phyloP scores from a whole-genome alignment of 257 asterid species.

The Lavandula angustifolia region DNA sequence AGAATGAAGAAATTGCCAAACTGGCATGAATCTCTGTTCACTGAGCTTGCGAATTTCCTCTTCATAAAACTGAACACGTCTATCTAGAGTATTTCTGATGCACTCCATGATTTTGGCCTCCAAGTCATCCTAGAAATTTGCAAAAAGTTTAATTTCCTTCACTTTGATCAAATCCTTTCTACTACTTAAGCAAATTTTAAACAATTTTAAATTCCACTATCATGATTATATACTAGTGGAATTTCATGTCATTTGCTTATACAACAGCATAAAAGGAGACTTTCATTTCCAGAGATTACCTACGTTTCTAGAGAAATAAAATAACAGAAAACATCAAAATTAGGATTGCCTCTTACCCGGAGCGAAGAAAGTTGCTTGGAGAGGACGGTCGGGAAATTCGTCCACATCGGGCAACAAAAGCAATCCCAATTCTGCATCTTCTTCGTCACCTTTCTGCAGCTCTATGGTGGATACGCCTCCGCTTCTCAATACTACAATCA shows the following conservation, averaged over 20 bases:
- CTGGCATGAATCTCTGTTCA: constrained; percentile 91
- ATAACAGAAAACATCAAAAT: too few species aligned
- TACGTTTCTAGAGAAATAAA: too few species aligned
- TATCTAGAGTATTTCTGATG: constrained; percentile 88
- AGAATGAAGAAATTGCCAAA: constrained; percentile 95
- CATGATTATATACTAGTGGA: neutral
- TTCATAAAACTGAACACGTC: constrained; percentile 91
- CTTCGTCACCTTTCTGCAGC: too few species aligned
- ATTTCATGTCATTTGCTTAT: neutral
- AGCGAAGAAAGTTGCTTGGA: too few species aligned
- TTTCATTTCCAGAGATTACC: too few species aligned
- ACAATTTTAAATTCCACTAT: constrained; percentile 17
- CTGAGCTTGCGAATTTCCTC: constrained; percentile 98
- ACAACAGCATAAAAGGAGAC: constrained; percentile 5
- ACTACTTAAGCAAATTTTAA: constrained; percentile 7
- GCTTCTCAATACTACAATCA: too few species aligned
- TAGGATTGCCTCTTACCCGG: too few species aligned
- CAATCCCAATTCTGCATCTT: too few species aligned
- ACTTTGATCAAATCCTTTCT: neutral
- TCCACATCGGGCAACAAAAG: too few species aligned
- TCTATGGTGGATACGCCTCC: too few species aligned
- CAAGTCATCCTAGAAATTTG: constrained; percentile 75
- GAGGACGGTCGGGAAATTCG: too few species aligned
- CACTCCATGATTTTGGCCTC: constrained; percentile 87
- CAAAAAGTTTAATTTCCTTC: constrained; percentile 12